Base-by-base conservation (phyloP, 2,329 filamentous ascomycete species). In the Aspergillus arachidicola region DNA sequence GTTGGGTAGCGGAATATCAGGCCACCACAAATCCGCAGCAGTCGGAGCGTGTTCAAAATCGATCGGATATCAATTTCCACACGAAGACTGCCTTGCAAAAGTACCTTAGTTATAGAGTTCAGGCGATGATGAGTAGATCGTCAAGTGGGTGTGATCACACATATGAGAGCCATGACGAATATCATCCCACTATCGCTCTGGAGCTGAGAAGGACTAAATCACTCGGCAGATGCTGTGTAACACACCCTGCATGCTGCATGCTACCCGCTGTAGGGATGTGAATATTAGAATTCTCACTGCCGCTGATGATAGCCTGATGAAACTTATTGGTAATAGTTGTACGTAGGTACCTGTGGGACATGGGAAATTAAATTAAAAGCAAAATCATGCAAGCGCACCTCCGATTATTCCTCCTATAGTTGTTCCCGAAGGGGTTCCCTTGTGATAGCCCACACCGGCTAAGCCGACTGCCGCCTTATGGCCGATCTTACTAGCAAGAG, bases 381-480 rank as follows among this genome's bases (percentile, higher is more conserved):
- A 46, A 38, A 57, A 63, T 65, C 54, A 62, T 60, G 61, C 48
- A 51, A 51, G 48, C 48, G 30, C 30, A 30, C 14, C 19, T 30
- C 26, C 46, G 16, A 51, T 32, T 51, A 51, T 34, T 51, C 28
- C 48, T 34, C 23, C 48, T 32, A 51, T 51, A 12, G 28, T 21
- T 51, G 48, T 50, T 56, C 45, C 48, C 50, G 36, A 50, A 60
- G 38, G 46, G 21, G 30, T 41, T 60, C 51, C 38, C 59, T 60
- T 60, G 59, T 60, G 59, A 60, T 60, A 60, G 45, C 32, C 19
- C 53, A 46, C 60, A 38, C 60, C 60, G 60, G 60, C 36, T 62
- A 62, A 48, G 46, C 60, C 55, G 56, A 54, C 46, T 46, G 48
- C 56, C 60, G 56, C 60, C 51, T 56, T 58, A 58, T 28, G 46